These are phyloP conservation scores for Daldinia concentrica DNA, from an alignment of 495 filamentous ascomycete species.

Conservation along the genomic window DNA sequence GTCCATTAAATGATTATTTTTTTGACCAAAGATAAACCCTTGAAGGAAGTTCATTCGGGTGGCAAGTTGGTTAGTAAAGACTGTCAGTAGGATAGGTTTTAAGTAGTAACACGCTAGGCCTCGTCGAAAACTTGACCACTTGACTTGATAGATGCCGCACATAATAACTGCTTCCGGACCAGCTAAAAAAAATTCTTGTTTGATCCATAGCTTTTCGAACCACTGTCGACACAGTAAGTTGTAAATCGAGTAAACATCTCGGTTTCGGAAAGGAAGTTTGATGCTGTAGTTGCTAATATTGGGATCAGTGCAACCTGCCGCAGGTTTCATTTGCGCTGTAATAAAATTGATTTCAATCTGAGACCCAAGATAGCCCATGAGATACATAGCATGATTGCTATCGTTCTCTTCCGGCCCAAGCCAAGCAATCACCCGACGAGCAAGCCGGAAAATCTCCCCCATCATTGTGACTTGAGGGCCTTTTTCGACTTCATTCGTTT, in stretches of 20 bases:
- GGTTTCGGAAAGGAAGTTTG: background rate
- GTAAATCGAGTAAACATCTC: constrained; percentile 1
- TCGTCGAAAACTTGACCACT: constrained; percentile 20
- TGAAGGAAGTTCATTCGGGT: background rate
- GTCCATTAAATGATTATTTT: background rate
- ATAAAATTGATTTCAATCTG: constrained; percentile 4
- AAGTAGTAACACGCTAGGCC: constrained; percentile 3
- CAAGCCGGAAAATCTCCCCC: constrained; percentile 42
- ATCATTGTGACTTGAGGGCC: constrained; percentile 41
- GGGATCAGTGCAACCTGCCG: constrained; percentile 1
- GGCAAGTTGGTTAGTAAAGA: background rate
- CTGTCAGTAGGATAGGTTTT: background rate
- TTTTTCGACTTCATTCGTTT: constrained; percentile 38
- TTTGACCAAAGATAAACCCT: background rate
- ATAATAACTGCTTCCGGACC: constrained; percentile 17
- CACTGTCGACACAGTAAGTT: constrained; percentile 17
- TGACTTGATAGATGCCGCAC: constrained; percentile 16
- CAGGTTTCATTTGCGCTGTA: background rate
- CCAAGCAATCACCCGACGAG: constrained; percentile 41
- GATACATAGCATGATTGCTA: constrained; percentile 29
- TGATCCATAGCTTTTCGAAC: constrained; percentile 35
- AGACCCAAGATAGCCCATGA: constrained; percentile 17
- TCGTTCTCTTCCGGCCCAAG: constrained; percentile 35
- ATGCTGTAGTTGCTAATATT: background rate
- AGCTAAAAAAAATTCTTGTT: constrained; percentile 30